Evolutionary conservation across 1,139 yeast genomes (phyloP).

Genomic region (Torulaspora globosa): DNA sequence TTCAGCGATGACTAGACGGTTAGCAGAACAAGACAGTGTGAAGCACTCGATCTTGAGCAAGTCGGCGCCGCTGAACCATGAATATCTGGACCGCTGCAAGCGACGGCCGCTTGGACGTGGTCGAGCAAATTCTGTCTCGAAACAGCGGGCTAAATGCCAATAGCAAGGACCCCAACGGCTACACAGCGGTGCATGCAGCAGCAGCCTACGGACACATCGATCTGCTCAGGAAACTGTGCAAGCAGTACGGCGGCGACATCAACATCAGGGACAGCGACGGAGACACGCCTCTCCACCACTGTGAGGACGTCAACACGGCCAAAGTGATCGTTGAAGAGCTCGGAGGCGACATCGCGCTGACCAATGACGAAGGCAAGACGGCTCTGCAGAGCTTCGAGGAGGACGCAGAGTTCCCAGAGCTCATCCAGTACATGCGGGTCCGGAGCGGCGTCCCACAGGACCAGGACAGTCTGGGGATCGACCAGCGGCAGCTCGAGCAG

Average conservation of each 20-base stretch:
- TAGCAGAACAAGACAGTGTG: not conserved
- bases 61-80: conserved; percentile 25
- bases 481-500: conserved; percentile 44
- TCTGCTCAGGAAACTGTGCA: conserved; percentile 55
- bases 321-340: conserved; percentile 59
- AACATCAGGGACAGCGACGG: conserved; percentile 85
- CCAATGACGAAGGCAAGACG: conserved; percentile 71
- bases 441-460: conserved; percentile 41
- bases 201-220: conserved; percentile 85
- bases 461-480: conserved; percentile 40
- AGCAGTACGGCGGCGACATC: conserved; percentile 64
- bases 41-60: not conserved
- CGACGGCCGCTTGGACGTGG: conserved; percentile 63
- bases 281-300: conserved; percentile 92
- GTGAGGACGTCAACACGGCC: conserved; percentile 67
- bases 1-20: conserved; percentile 1
- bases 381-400: conserved; percentile 68
- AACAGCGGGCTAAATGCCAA: conserved; percentile 58
- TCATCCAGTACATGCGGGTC: conserved; percentile 57
- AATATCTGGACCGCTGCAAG: conserved; percentile 97
- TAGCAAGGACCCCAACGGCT: conserved; percentile 84
- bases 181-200: conserved; percentile 95
- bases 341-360: conserved; percentile 58
- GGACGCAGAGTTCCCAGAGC: conserved; percentile 80
- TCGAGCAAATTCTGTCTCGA: conserved; percentile 48